Conservation (phyloP, 164 flowering plant genomes). For the Macadamia tetraphylla region DNA sequence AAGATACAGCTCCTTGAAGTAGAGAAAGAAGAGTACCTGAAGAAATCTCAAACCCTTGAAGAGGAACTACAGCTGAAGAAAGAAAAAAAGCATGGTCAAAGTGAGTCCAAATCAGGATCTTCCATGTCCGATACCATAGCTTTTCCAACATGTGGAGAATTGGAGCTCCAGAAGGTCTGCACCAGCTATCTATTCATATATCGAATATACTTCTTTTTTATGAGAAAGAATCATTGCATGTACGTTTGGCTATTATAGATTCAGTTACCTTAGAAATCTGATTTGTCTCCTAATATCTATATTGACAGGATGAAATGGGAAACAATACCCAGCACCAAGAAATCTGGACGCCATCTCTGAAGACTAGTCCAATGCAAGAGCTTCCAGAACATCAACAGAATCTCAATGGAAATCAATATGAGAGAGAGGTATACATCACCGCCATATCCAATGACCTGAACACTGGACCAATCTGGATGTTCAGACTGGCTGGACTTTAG, state of each 20-base stretch:
- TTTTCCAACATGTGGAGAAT: constrained; percentile 5
- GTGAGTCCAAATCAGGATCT: constrained; percentile 11
- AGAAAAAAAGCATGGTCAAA: constrained; percentile 30
- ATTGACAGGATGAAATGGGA: constrained; percentile 10
- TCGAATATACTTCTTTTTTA: no score
- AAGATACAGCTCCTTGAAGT: constrained; percentile 49
- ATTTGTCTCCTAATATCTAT: not conserved
- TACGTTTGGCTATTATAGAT: not conserved
- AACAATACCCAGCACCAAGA: not conserved
- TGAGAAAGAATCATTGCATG: not conserved
- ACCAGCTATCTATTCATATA: not conserved
- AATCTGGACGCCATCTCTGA: constrained; percentile 3
- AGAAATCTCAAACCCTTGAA: constrained; percentile 42
- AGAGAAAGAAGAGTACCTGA: constrained; percentile 39
- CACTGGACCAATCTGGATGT: no score
- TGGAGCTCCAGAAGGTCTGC: constrained; percentile 26
- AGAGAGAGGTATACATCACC: constrained; percentile 8
- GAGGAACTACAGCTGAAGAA: constrained; percentile 37
- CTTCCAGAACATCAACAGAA: constrained; percentile 3
- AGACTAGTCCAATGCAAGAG: constrained; percentile 1
- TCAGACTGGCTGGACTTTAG: no score
- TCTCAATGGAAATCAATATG: constrained; percentile 3
- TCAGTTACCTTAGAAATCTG: not conserved
- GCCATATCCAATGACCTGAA: no score
- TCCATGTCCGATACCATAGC: constrained; percentile 2